Percentiles rank a stretch among this genome's conserved stretches.
Evolutionary conservation across 1,284 basidiomycete species (phyloP).

Genomic region (Fomitiporia mediterranea): DNA sequence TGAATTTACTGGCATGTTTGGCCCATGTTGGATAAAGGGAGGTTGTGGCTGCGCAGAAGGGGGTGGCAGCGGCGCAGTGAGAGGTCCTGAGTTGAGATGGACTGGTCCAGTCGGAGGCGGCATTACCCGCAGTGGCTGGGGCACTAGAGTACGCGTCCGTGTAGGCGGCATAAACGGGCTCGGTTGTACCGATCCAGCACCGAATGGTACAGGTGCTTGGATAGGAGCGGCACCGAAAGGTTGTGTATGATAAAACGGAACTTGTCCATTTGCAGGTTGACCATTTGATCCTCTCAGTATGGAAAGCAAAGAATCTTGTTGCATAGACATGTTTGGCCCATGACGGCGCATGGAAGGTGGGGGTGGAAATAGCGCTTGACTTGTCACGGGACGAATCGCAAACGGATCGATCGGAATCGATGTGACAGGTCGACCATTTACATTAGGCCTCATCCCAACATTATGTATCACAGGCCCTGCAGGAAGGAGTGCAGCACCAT

Average conservation of each 20-base stretch:
- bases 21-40: not conserved
- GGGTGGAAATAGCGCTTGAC: conserved; percentile 46
- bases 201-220: not conserved
- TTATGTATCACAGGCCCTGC: conserved; percentile 20
- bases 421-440: conserved; percentile 6
- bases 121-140: conserved; percentile 10
- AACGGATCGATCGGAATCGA: conserved; percentile 38
- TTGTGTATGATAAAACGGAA: conserved; percentile 10
- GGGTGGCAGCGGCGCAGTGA: conserved; percentile 4
- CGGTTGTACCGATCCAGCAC: not conserved
- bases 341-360: conserved; percentile 29
- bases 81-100: conserved; percentile 5
- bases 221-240: not conserved
- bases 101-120: conserved; percentile 10
- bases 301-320: conserved; percentile 47
- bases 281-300: conserved; percentile 29
- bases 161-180: not conserved
- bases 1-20: conserved; percentile 27
- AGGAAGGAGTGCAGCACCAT: conserved; percentile 21
- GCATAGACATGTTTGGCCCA: conserved; percentile 42
- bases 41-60: not conserved
- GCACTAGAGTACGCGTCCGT: not conserved
- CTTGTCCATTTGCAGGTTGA: conserved; percentile 19
- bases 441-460: conserved; percentile 6
- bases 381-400: conserved; percentile 56